Evolutionary conservation across 768 basidiomycete species (phyloP), one percentile per base, ranked within the genome.

Genomic region (Crassisporium funariophilum): DNA sequence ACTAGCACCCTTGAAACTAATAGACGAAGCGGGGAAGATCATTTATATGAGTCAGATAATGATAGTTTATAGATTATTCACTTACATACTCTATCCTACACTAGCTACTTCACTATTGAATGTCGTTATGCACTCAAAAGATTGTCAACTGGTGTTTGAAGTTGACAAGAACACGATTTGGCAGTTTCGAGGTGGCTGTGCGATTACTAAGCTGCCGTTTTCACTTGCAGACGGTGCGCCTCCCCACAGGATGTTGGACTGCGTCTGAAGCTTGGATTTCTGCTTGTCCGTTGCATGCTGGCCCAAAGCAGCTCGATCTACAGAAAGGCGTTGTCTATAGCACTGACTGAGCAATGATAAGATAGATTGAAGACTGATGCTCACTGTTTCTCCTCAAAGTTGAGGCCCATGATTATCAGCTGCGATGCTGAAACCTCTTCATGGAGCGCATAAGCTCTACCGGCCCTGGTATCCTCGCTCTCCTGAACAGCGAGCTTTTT

Each of bases 1-100:
- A n/a, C n/a, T n/a, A n/a, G 35, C 35, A 20, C 35, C 35, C 35
- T 36, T 36, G 35, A 36, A 36, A 36, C 35, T 36, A 36, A 20
- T 36, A 36, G 13, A 15, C 13, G 15, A 16, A 36, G 35, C 15
- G 35, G 35, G 19, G 35, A 36, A 36, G 35, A 36, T 36, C 19
- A 36, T 36, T 15, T 36, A 36, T 36, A 36, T 36, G 35, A 36
- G 35, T 36, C 19, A 20, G 35, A 36, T 36, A 36, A 36, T 36
- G 35, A 36, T 36, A 16, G 15, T 36, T 36, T 36, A 36, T 36
- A 36, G 13, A 8, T 36, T 36, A 36, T 36, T 36, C 15, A 36
- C 19, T 36, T 36, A 36, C 15, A 20, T 36, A 36, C 35, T 15
- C 7, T 36, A 36, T 8, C 15, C 15, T 36, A 36, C 35, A 36